phyloP scores from a whole-genome alignment of 2,329 filamentous ascomycete genomes.

The Paramyrothecium roridum region DNA sequence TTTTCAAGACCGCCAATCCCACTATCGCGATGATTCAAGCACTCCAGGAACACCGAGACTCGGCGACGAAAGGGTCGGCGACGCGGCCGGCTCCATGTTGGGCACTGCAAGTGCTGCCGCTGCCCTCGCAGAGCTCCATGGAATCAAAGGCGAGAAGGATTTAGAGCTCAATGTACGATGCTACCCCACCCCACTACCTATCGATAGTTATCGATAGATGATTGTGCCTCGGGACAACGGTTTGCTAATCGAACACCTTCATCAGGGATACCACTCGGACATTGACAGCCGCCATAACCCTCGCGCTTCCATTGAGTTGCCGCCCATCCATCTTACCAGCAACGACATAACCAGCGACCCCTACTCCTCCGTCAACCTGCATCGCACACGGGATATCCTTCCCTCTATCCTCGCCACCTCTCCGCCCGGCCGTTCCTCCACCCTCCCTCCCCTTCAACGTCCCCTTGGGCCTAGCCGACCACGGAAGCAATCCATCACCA shows the following conservation, averaged over 20 bases:
- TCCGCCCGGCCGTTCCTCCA: slow-evolving; percentile 82
- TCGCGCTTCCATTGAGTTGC: slow-evolving; percentile 69
- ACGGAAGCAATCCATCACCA: slow-evolving; percentile 82
- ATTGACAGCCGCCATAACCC: slow-evolving; percentile 62
- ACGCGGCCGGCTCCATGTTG: slow-evolving; percentile 42
- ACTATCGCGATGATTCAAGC: slow-evolving; percentile 64
- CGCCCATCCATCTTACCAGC: slow-evolving; percentile 59
- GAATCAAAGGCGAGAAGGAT: slow-evolving; percentile 71
- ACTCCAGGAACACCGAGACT: slow-evolving; percentile 66
- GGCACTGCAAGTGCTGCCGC: slow-evolving; percentile 71
- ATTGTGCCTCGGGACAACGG: slow-evolving; percentile 2
- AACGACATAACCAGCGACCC: slow-evolving; percentile 71
- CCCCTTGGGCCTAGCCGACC: slow-evolving; percentile 68
- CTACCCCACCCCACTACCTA: slow-evolving; percentile 19
- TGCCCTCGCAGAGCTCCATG: slow-evolving; percentile 78
- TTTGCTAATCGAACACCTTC: background rate
- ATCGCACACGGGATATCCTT: slow-evolving; percentile 69
- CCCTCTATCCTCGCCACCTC: slow-evolving; percentile 81
- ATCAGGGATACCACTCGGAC: slow-evolving; percentile 67
- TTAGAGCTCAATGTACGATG: slow-evolving; percentile 72
- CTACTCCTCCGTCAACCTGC: slow-evolving; percentile 59
- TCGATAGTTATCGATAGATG: slow-evolving; percentile 15
- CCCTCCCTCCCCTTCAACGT: slow-evolving; percentile 78
- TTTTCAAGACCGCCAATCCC: slow-evolving; percentile 47
- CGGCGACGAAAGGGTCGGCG: slow-evolving; percentile 58